Evolutionary conservation across 352 stramenopile species (phyloP), one percentile per base, ranked within the genome.

Genomic region (Hyaloperonospora arabidopsidis): DNA sequence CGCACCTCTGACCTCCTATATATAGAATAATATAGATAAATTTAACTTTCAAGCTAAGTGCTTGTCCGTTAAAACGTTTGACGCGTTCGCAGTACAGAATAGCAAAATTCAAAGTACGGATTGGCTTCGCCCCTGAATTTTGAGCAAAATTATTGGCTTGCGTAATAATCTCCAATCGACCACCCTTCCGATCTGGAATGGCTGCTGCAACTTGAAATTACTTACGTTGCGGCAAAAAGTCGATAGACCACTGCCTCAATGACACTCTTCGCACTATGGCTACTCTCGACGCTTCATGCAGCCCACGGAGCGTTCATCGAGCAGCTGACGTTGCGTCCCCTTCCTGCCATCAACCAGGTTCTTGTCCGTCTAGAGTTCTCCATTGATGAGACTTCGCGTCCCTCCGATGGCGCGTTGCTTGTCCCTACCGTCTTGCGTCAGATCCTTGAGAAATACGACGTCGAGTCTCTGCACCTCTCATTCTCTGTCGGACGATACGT

Each of bases 401-500:
- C 36, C 32, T 0, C 28, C 21, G 47, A 44, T 28, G 19, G 13
- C 47, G 59, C 32, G n/a, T 54, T 52, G 19, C 54, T 79, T 19
- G 69, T 84, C 35, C 82, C 82, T 13, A 69, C 68, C 5, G 75
- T 81, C 15, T 53, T 93, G 11, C 74, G 68, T 36, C 82, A 90
- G 53, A 85, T 90, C 46, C 62, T 90, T 19, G 65, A 68, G 34
- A 86, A 82, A 56, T 86, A 89, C 57, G 65, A 84, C 45, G 77
- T 72, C 29, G 70, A 84, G 47, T 78, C 80, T 41, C 47, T 95
- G 14, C 71, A 76, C 17, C 62, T 94, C 21, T 80, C 73, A 18
- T 88, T 93, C 52, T 63, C 73, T 4, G 62, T 86, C n/a, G 84
- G 84, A 0, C 57, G 61, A 18, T 89, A 85, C 59, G 61, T 54